These are phyloP conservation scores for Pseudocercospora fijiensis DNA, from an alignment of 2,329 filamentous ascomycete genomes.

Conservation along the genomic window DNA sequence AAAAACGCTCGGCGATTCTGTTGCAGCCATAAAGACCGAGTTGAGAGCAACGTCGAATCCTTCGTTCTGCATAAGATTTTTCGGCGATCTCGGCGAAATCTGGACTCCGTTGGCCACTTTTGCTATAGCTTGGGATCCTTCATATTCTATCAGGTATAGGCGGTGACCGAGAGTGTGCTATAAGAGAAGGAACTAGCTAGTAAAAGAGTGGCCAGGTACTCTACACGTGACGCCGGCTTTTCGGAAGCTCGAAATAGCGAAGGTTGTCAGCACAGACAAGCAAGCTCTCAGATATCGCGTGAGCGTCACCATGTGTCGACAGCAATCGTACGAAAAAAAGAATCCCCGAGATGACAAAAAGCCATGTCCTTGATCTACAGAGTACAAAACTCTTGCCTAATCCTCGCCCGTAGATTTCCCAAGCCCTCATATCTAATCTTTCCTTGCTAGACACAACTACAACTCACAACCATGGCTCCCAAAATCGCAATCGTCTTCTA, in stretches of 20 bases:
- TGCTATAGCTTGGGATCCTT: neutral
- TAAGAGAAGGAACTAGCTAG: no score
- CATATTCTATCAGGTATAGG: neutral
- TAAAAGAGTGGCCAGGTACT: no score
- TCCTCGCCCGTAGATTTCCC: no score
- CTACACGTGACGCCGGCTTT: no score
- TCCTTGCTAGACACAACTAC: no score
- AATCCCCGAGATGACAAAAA: neutral
- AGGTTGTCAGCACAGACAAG: no score
- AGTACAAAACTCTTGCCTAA: neutral
- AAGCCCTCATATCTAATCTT: no score
- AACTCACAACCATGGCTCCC: slow-evolving; percentile 16
- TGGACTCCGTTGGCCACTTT: neutral
- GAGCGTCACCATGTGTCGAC: neutral
- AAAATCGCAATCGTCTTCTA: slow-evolving; percentile 91
- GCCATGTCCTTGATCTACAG: neutral
- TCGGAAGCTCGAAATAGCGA: no score
- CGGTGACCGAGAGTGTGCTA: neutral
- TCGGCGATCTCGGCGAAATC: neutral
- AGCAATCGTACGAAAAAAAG: neutral
- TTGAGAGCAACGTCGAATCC: neutral
- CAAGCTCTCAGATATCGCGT: no score
- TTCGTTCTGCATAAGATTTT: neutral
- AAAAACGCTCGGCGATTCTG: neutral
- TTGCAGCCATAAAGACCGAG: neutral